Base-by-base conservation (phyloP, 768 basidiomycete genomes). In the Tylopilus vinaceipallidus region DNA sequence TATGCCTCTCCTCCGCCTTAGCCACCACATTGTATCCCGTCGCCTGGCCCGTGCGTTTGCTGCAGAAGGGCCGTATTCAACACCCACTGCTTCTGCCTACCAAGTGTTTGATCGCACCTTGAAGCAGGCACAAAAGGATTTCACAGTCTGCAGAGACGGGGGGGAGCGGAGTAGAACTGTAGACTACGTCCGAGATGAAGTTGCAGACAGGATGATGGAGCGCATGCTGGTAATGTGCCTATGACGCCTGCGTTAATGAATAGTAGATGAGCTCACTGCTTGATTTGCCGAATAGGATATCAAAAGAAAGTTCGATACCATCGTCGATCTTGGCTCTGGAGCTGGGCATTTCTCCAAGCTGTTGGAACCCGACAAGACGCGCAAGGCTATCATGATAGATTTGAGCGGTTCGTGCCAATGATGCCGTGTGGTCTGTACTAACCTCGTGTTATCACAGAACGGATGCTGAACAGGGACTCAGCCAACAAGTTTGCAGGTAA, bases 331-430 rank as follows among this genome's bases (percentile, higher is more conserved):
- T 23, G 91, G 92, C 1, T 84, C 92, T 24, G 94, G 95, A 11
- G 76, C 97, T 3, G 97, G 97, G 1, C 94, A 95, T 70, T 86
- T 99, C 59, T 81, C 93, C 6, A 91, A 87, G 63, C 73, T 95
- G 27, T 63, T 98, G 38, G 88, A 88, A 55, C 64, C 69, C 12
- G 75, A 82, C 45, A 84, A 81, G 57, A 80, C 84, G 11, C 70
- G 78, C 64, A 91, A 86, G 64, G 80, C 84, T 4, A 74, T 87
- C 24, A 88, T 98, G 88, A 65, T 97, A 35, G 97, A 98, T 54
- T 80, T 84, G 24, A 93, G 91, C 57, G 75, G 95, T 98, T 70
- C 57, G 78, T 66, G 13, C 39, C 38, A 16, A 26, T 40, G 3
- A 45, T 35, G 3, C 9, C 32, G 24, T 38, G 33, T n/a, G 12